Percentiles rank a stretch among this genome's conserved stretches.
Evolutionary conservation across 176 grass and related monocot species (phyloP).

Genomic region (Juncus effusus): DNA sequence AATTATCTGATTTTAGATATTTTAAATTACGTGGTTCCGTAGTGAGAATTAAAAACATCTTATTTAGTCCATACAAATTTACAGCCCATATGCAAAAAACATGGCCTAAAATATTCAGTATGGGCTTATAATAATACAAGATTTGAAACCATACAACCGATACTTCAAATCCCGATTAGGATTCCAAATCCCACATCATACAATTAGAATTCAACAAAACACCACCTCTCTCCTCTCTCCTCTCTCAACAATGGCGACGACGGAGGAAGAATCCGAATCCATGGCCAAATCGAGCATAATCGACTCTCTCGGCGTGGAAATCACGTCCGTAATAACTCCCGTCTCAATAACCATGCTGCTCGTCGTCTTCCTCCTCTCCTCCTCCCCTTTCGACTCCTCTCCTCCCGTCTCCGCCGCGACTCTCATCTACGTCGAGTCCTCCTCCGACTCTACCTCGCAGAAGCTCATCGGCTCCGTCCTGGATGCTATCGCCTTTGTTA

Average conservation of each 20-base stretch:
- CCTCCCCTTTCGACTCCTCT: conserved; percentile 25
- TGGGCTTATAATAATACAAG: too few species aligned
- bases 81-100: too few species aligned
- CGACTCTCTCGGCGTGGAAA: conserved; percentile 68
- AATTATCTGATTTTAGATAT: too few species aligned
- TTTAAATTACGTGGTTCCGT: too few species aligned
- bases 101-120: too few species aligned
- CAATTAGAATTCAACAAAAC: background rate
- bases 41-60: too few species aligned
- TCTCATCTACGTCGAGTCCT: conserved; percentile 71
- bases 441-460: conserved; percentile 50
- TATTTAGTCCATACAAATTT: too few species aligned
- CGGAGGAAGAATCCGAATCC: conserved; percentile 7
- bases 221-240: conserved; percentile 9
- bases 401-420: conserved; percentile 65
- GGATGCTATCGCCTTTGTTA: conserved; percentile 83
- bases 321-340: conserved; percentile 83
- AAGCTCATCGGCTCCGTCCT: conserved; percentile 77
- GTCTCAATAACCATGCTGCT: conserved; percentile 97
- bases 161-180: too few species aligned
- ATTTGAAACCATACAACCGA: too few species aligned
- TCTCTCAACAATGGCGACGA: conserved; percentile 13
- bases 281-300: conserved; percentile 41
- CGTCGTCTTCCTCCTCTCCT: conserved; percentile 78
- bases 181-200: too few species aligned